A percentile compares a stretch with the other conserved stretches of the same genome.
phyloP scores from a whole-genome alignment of 148 eudicot genomes.

The Persicaria tinctoria region DNA sequence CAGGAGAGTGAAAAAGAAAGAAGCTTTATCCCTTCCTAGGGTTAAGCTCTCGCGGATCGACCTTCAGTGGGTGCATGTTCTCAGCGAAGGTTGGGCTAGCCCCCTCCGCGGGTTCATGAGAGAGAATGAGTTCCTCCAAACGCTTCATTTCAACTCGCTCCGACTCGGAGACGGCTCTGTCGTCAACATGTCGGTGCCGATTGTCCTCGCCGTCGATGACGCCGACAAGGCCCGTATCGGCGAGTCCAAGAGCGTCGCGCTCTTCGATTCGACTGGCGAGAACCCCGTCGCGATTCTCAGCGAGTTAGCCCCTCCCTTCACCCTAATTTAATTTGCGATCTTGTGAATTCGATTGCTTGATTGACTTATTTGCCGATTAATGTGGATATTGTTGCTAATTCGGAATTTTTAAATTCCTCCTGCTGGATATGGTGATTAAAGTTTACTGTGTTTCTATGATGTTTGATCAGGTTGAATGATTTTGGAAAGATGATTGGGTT shows the following conservation, averaged over 20 bases:
- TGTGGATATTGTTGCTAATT: not conserved
- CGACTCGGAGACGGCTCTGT: slow-evolving; percentile 53
- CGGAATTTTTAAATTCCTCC: not conserved
- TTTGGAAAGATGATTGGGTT: not conserved
- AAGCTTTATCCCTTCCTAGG: slow-evolving; percentile 29
- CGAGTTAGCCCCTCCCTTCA: slow-evolving; percentile 35
- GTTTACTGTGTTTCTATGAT: not conserved
- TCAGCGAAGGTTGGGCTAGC: slow-evolving; percentile 97
- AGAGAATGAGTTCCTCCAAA: slow-evolving; percentile 97
- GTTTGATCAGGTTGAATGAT: not conserved
- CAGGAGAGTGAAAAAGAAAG: slow-evolving; percentile 24
- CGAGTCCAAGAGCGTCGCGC: slow-evolving; percentile 42
- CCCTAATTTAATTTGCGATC: not conserved
- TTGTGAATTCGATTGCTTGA: not conserved
- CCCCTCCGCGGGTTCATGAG: slow-evolving; percentile 89
- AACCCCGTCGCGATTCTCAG: slow-evolving; percentile 58
- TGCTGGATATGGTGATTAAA: not conserved
- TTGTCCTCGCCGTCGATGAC: slow-evolving; percentile 75
- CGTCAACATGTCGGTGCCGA: slow-evolving; percentile 95
- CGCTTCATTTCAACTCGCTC: slow-evolving; percentile 96
- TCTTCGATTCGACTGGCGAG: slow-evolving; percentile 33
- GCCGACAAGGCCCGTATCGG: slow-evolving; percentile 41
- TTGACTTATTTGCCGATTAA: not conserved
- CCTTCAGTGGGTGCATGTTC: slow-evolving; percentile 82
- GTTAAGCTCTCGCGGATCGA: slow-evolving; percentile 54